Base-by-base conservation (phyloP, 225 moss, liverwort and hornwort genomes). In the Marchantia paleacea region DNA sequence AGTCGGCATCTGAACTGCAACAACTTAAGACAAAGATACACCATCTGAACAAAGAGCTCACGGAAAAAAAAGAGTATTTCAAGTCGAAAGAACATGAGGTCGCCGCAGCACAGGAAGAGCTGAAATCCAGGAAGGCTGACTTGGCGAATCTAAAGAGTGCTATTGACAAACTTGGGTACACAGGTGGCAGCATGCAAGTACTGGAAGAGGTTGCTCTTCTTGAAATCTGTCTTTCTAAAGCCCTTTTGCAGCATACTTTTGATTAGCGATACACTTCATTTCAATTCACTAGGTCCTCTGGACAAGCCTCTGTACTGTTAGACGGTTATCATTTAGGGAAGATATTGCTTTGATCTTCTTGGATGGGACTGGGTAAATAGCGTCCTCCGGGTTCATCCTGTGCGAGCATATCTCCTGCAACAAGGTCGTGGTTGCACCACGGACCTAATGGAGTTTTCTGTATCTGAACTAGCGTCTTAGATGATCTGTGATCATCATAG, bases 1-100 rank as follows among this genome's bases (percentile, higher is more conserved):
- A 88, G 80, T 91, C 92, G 78, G 86, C 86, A 30, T 90, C 91
- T 8, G 91, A 91, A 82, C 87, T 91, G 58, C 89, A 94, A 89
- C 93, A 99, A 55, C 84, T 89, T 79, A 94, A 72, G 80, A 91
- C 91, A 63, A 95, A 95, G 83, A 95, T 93, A 80, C 86, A 91
- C 47, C 93, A 95, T 91, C 87, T 99, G 48, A 89, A 88, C 66
- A 93, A 90, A 81, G 97, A 99, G 77, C 76, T 99, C 69, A 89
- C 86, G 73, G 94, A 85, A 81, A 99, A 99, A 76, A 88, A 87
- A 78, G 75, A 82, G 50, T 91, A 91, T 72, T 87, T 95, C 75
- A 89, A 85, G 62, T 92, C 92, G 28, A 95, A 95, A 83, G 90
- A 94, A 79, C 90, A 94, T 68, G 94, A 99, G 81, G 93, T 92